A percentile compares a stretch with the other conserved stretches of the same genome.
phyloP scores from a whole-genome alignment of 2,329 filamentous ascomycete species.

The Emydomyces testavorans region DNA sequence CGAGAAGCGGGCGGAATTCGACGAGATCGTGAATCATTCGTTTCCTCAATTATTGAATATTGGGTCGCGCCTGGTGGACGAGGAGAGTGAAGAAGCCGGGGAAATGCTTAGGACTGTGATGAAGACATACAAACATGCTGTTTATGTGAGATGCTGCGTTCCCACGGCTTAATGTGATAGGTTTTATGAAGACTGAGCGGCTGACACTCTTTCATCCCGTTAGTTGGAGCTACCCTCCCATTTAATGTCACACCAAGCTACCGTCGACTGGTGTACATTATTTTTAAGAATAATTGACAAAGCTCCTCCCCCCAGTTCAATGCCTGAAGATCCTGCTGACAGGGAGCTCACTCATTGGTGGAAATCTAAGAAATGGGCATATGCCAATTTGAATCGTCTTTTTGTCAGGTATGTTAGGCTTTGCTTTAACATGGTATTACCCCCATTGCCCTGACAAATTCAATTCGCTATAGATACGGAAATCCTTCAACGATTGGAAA shows the following conservation, averaged over 20 bases:
- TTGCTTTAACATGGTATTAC: not conserved
- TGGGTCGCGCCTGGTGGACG: constrained; percentile 76
- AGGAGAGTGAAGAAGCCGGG: constrained; percentile 84
- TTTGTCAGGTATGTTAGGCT: constrained; percentile 61
- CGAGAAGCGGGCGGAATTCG: constrained; percentile 72
- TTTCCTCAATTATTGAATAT: constrained; percentile 82
- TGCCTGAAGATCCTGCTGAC: constrained; percentile 70
- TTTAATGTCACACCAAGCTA: constrained; percentile 67
- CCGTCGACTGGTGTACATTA: constrained; percentile 91
- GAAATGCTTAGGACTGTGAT: constrained; percentile 93
- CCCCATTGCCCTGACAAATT: not conserved
- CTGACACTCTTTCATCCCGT: not conserved
- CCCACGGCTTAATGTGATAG: not conserved
- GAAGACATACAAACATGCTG: constrained; percentile 96
- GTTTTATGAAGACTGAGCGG: not conserved
- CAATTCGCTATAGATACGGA: constrained; percentile 55
- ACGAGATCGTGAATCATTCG: constrained; percentile 81
- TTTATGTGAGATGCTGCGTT: constrained; percentile 56
- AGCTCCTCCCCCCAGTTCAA: constrained; percentile 62
- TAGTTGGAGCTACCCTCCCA: constrained; percentile 76
- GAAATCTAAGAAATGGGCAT: constrained; percentile 99
- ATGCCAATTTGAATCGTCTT: constrained; percentile 90
- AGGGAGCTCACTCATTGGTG: constrained; percentile 95
- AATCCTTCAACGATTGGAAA: constrained; percentile 67
- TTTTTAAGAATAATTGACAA: constrained; percentile 88